phyloP scores from a whole-genome alignment of 192 early-diverging fungal species.

The Gaertneriomyces semiglobifer region DNA sequence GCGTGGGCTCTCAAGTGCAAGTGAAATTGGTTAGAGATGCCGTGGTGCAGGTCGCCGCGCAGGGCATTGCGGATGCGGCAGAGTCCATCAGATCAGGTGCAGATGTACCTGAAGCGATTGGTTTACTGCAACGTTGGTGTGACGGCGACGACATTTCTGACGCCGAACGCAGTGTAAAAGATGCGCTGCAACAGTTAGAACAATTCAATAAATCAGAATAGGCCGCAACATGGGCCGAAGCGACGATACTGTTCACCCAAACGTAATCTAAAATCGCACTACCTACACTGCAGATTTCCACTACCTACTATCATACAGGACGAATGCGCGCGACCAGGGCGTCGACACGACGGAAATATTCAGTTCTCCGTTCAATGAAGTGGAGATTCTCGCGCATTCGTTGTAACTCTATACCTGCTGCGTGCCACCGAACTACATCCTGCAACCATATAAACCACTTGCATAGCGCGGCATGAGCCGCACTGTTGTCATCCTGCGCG shows the following conservation, averaged over 20 bases:
- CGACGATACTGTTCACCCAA: no score
- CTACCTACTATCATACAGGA: no score
- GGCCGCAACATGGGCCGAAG: no score
- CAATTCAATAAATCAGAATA: no score
- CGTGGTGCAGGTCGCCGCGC: conserved; percentile 17
- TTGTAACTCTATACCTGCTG: conserved; percentile 39
- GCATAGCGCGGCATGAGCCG: no score
- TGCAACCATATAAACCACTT: conserved; percentile 35
- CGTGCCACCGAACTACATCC: conserved; percentile 38
- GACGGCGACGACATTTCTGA: background rate
- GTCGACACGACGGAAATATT: no score
- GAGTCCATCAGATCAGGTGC: conserved; percentile 8
- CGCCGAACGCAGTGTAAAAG: background rate
- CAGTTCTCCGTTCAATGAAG: no score
- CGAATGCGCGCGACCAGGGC: no score
- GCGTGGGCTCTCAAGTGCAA: conserved; percentile 4
- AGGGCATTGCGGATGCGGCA: conserved; percentile 20
- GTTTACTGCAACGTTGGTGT: conserved; percentile 10
- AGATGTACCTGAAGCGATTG: conserved; percentile 18
- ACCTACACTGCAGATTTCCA: no score
- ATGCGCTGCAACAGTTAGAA: conserved; percentile 3
- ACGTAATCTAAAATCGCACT: no score
- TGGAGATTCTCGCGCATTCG: conserved; percentile 27
- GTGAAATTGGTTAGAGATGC: conserved; percentile 3
- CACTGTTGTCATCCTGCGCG: background rate